phyloP scores from a whole-genome alignment of 345 rosid species.

The Linum tenue region DNA sequence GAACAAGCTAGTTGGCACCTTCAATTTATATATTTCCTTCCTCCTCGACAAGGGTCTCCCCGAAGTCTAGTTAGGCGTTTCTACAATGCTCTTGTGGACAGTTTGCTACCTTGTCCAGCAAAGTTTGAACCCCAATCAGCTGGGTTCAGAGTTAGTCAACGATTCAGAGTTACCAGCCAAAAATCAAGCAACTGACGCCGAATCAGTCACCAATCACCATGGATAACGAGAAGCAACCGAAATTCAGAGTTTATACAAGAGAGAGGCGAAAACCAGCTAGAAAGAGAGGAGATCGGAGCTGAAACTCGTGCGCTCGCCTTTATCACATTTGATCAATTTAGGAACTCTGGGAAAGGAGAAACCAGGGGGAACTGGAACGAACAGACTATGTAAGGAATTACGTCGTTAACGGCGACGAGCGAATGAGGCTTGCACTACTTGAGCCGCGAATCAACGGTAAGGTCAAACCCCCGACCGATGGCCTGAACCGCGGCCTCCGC shows the following conservation, averaged over 20 bases:
- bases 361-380: constrained; percentile 27
- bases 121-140: too few species aligned
- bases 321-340: constrained; percentile 24
- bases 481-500: constrained; percentile 21
- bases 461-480: constrained; percentile 24
- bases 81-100: too few species aligned
- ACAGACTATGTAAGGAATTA: constrained; percentile 8
- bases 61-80: too few species aligned
- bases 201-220: too few species aligned
- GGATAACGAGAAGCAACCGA: background rate
- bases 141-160: background rate
- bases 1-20: too few species aligned
- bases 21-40: too few species aligned
- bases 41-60: too few species aligned
- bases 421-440: constrained; percentile 19
- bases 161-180: background rate
- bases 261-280: constrained; percentile 15
- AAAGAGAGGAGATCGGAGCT: constrained; percentile 26
- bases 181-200: too few species aligned
- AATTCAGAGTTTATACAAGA: background rate
- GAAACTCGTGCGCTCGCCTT: constrained; percentile 25
- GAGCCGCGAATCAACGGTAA: constrained; percentile 18
- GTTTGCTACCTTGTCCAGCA: too few species aligned
- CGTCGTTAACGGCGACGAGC: constrained; percentile 11
- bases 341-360: constrained; percentile 16